A percentile compares a stretch with the other conserved stretches of the same genome.
Evolutionary conservation across 805 yeast genomes (phyloP).

Genomic region (Alloascoidea hylecoeti): DNA sequence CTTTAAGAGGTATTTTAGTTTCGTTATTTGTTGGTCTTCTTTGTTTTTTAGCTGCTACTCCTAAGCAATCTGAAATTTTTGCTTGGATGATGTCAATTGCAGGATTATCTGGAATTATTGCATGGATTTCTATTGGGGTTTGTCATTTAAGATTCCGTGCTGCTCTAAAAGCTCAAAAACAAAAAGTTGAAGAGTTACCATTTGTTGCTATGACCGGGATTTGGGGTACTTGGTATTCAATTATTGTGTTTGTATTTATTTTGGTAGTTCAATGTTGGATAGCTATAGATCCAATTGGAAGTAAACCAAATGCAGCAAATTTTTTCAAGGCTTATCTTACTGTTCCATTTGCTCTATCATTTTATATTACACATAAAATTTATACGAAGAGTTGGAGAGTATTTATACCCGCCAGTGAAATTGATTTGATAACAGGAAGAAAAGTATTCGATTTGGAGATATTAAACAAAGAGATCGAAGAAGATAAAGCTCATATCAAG

Average conservation of each 20-base stretch:
- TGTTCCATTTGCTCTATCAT: slow-evolving; percentile 19
- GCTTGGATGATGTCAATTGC: slow-evolving; percentile 39
- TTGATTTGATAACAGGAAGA: slow-evolving; percentile 32
- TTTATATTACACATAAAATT: slow-evolving; percentile 27
- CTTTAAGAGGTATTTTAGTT: slow-evolving; percentile 37
- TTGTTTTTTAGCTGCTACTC: slow-evolving; percentile 57
- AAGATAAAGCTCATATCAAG: too few relatives aligned
- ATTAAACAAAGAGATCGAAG: too few relatives aligned
- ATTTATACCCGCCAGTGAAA: slow-evolving; percentile 22
- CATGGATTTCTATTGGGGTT: too few relatives aligned
- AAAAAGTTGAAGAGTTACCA: slow-evolving; percentile 41
- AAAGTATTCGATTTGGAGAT: slow-evolving; percentile 26
- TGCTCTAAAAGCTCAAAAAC: slow-evolving; percentile 39
- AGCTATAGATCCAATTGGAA: slow-evolving; percentile 52
- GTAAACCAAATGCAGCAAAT: not conserved
- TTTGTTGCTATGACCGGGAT: slow-evolving; percentile 46
- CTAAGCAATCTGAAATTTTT: slow-evolving; percentile 43
- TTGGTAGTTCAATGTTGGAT: slow-evolving; percentile 56
- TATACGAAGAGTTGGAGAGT: slow-evolving; percentile 19
- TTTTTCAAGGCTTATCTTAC: slow-evolving; percentile 30
- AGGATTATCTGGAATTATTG: slow-evolving; percentile 43
- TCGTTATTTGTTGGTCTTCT: slow-evolving; percentile 41
- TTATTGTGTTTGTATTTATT: slow-evolving; percentile 32
- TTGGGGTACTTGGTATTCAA: slow-evolving; percentile 43
- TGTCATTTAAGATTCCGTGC: slow-evolving; percentile 43